phyloP scores from a whole-genome alignment of 1,284 basidiomycete genomes.

The Trametes sp. region DNA sequence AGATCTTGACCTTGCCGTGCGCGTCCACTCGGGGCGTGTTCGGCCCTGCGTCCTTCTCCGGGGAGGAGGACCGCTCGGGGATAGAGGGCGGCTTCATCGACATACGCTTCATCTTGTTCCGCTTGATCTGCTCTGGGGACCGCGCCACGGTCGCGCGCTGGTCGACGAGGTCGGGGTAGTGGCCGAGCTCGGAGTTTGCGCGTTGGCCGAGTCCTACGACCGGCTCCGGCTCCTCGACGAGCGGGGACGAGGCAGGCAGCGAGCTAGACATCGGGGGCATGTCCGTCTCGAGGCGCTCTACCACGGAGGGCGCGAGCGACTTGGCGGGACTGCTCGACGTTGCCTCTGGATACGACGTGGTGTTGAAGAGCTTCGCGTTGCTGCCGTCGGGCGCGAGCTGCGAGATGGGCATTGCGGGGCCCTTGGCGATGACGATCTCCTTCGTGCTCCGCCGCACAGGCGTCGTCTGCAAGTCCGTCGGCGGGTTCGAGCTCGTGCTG shows the following conservation, averaged over 20 bases:
- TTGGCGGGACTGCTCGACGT: slow-evolving; percentile 59
- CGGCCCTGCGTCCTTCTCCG: slow-evolving; percentile 55
- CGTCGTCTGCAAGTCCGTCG: slow-evolving; percentile 44
- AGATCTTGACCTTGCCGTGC: slow-evolving; percentile 81
- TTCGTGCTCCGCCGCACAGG: slow-evolving; percentile 59
- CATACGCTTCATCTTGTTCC: slow-evolving; percentile 57
- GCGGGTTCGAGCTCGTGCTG: slow-evolving; percentile 60
- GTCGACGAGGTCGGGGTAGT: slow-evolving; percentile 71
- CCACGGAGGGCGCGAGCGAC: slow-evolving; percentile 53
- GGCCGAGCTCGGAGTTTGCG: slow-evolving; percentile 79
- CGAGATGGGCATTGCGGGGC: slow-evolving; percentile 65
- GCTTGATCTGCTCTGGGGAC: slow-evolving; percentile 63
- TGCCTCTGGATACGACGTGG: slow-evolving; percentile 46
- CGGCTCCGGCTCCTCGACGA: slow-evolving; percentile 50
- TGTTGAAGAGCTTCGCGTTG: slow-evolving; percentile 68
- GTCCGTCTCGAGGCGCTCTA: slow-evolving; percentile 53
- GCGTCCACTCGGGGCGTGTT: slow-evolving; percentile 45
- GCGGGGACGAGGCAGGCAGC: slow-evolving; percentile 55
- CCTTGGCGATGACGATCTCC: slow-evolving; percentile 59
- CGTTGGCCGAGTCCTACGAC: slow-evolving; percentile 54
- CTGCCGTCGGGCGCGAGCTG: slow-evolving; percentile 60
- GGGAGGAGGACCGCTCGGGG: slow-evolving; percentile 65
- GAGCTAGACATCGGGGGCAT: slow-evolving; percentile 62
- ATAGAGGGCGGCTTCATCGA: slow-evolving; percentile 62
- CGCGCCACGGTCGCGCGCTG: slow-evolving; percentile 43